Percentiles rank a stretch among this genome's conserved stretches.
Conservation (phyloP, 805 yeast species). For the Tetrapisispora pingtungensis region DNA sequence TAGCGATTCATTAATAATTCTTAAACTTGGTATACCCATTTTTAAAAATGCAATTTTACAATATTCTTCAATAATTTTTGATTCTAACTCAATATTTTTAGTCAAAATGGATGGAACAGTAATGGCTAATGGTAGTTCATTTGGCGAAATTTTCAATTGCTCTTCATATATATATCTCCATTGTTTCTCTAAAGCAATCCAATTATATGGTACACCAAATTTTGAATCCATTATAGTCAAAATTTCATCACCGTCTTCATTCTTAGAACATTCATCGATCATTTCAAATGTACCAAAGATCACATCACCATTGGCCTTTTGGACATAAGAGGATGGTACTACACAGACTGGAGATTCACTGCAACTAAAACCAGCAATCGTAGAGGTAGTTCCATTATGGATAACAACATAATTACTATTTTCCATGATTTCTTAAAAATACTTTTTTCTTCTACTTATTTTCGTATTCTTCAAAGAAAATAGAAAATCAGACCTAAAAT, state of each 20-base stretch:
- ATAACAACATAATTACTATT: conserved; percentile 50
- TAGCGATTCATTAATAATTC: conserved; percentile 65
- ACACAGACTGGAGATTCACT: conserved; percentile 49
- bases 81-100: conserved; percentile 14
- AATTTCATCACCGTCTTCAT: conserved; percentile 15
- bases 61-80: conserved; percentile 43
- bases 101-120: conserved; percentile 25
- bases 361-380: conserved; percentile 62
- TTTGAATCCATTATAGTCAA: conserved; percentile 44
- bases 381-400: conserved; percentile 54
- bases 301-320: conserved; percentile 18
- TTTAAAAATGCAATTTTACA: conserved; percentile 69
- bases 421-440: background rate
- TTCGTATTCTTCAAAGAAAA: too few species aligned
- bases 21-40: conserved; percentile 65
- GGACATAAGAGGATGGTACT: conserved; percentile 47
- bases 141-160: conserved; percentile 39
- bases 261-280: conserved; percentile 13
- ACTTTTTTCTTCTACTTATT: too few species aligned
- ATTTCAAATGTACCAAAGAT: conserved; percentile 25
- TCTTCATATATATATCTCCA: conserved; percentile 57
- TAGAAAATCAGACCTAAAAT: too few species aligned
- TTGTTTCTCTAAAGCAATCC: conserved; percentile 56
- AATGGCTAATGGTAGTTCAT: conserved; percentile 56
- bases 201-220: conserved; percentile 59